phyloP scores from a whole-genome alignment of 352 stramenopile genomes.

The Phytophthora meadii region DNA sequence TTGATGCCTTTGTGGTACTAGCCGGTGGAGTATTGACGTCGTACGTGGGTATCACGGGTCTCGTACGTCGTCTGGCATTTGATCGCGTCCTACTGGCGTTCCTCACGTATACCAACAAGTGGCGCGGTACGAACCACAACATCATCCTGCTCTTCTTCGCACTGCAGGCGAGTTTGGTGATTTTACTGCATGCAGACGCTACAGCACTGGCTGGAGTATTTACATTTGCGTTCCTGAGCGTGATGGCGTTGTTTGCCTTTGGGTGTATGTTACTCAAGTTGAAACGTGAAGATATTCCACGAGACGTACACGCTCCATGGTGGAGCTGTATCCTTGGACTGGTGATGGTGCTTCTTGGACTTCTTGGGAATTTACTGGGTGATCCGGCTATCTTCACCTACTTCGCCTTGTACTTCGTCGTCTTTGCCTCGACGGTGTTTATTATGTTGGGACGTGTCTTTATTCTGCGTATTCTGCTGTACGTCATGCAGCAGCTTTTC shows the following conservation, averaged over 20 bases:
- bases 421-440: conserved; percentile 76
- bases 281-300: conserved; percentile 90
- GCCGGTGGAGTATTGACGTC: conserved; percentile 87
- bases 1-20: conserved; percentile 92
- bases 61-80: conserved; percentile 80
- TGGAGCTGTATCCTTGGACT: conserved; percentile 81
- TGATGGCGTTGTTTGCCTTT: conserved; percentile 93
- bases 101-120: conserved; percentile 67
- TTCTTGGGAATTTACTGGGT: conserved; percentile 72
- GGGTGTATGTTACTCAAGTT: conserved; percentile 93
- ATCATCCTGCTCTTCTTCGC: conserved; percentile 87
- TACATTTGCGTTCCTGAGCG: conserved; percentile 90
- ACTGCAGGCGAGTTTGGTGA: conserved; percentile 73
- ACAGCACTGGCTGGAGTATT: conserved; percentile 91
- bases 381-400: conserved; percentile 84
- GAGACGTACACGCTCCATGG: conserved; percentile 88
- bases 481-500: conserved; percentile 67
- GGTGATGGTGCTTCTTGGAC: conserved; percentile 69
- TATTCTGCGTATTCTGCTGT: conserved; percentile 76
- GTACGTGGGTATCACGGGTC: conserved; percentile 90
- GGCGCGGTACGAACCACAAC: conserved; percentile 84
- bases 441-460: conserved; percentile 85
- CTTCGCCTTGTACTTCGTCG: conserved; percentile 82
- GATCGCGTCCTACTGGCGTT: conserved; percentile 77
- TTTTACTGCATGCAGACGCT: conserved; percentile 83